Conservation (phyloP, 805 yeast genomes). For the Candida suzukii region DNA sequence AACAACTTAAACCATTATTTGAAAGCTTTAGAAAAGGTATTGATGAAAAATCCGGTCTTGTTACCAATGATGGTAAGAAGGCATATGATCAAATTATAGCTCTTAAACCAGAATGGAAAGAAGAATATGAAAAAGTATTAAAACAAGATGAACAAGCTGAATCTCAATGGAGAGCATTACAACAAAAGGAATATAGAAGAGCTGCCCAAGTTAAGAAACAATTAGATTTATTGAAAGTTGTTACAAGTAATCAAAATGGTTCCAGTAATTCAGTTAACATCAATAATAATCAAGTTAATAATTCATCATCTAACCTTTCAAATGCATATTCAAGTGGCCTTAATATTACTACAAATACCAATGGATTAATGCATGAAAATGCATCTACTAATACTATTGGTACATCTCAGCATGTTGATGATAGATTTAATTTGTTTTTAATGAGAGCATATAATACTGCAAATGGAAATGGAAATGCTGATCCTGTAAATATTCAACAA, state of each 20-base stretch:
- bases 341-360: not conserved
- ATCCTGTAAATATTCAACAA: too few species aligned
- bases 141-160: conserved; percentile 27
- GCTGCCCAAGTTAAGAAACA: conserved; percentile 19
- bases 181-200: conserved; percentile 27
- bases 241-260: conserved; percentile 2
- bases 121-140: conserved; percentile 21
- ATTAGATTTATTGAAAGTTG: conserved; percentile 8
- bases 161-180: conserved; percentile 32
- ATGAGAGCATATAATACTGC: conserved; percentile 7
- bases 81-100: conserved; percentile 14
- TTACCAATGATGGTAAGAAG: conserved; percentile 19
- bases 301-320: too few species aligned
- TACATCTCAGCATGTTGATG: conserved; percentile 13
- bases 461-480: not conserved
- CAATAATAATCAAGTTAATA: too few species aligned
- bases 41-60: conserved; percentile 22
- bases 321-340: not conserved
- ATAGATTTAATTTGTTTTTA: conserved; percentile 23
- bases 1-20: conserved; percentile 16
- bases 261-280: not conserved
- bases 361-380: not conserved
- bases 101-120: conserved; percentile 25
- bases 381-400: not conserved
- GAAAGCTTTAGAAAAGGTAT: conserved; percentile 14